These are phyloP conservation scores for Apiotrichum veenhuisii DNA, from an alignment of 1,284 basidiomycete species.

Conservation along the genomic window DNA sequence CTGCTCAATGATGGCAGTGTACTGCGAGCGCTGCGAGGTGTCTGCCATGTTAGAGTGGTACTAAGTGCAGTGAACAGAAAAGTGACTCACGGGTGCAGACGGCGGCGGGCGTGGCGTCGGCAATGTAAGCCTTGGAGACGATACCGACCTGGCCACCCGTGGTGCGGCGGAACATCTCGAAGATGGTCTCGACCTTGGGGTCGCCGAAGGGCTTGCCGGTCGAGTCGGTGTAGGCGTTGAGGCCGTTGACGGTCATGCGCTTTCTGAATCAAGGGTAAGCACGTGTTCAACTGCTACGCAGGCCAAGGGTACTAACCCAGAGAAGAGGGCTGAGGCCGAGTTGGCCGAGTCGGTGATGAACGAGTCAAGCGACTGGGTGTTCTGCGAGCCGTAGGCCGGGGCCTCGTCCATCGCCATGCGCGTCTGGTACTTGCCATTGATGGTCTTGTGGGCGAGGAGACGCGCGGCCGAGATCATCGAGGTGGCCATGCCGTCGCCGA, in stretches of 20 bases:
- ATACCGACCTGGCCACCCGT: constrained; percentile 49
- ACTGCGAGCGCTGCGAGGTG: constrained; percentile 44
- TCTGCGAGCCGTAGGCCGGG: constrained; percentile 34
- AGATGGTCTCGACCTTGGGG: constrained; percentile 49
- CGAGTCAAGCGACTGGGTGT: constrained; percentile 42
- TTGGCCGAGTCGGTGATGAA: constrained; percentile 53
- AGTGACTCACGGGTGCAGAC: constrained; percentile 22
- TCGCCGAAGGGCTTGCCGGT: constrained; percentile 35
- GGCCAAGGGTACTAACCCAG: constrained; percentile 26
- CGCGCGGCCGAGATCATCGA: constrained; percentile 48
- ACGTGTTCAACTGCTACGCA: background rate
- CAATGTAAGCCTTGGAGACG: constrained; percentile 50
- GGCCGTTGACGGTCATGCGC: constrained; percentile 51
- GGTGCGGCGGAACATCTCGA: constrained; percentile 42
- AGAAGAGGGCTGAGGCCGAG: constrained; percentile 51
- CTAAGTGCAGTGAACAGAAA: background rate
- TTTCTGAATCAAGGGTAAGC: constrained; percentile 10
- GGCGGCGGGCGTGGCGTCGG: constrained; percentile 51
- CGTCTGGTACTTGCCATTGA: constrained; percentile 51
- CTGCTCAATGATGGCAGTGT: constrained; percentile 46
- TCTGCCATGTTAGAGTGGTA: no score
- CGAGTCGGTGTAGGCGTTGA: constrained; percentile 44
- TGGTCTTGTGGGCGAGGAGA: constrained; percentile 51
- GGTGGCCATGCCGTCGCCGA: constrained; percentile 48
- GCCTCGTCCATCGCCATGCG: constrained; percentile 43